Evolutionary conservation across 306 rosid genomes (phyloP).

Genomic region (Lithocarpus polystachyus): DNA sequence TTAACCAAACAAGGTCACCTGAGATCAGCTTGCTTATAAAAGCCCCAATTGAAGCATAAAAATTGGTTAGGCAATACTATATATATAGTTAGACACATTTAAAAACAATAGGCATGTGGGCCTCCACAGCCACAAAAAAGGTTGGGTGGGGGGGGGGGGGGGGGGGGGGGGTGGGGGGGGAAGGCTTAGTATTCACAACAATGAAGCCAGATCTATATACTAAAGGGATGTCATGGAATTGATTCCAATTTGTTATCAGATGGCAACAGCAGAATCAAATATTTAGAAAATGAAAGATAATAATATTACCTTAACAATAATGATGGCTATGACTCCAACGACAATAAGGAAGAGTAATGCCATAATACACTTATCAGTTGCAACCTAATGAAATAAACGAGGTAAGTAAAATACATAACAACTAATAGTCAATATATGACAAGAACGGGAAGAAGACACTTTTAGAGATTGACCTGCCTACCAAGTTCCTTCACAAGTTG

Average conservation of each 20-base stretch:
- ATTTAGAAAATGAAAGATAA: not conserved
- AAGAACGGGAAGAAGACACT: not conserved
- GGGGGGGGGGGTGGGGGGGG: no score
- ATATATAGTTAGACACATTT: no score
- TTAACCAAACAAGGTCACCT: not conserved
- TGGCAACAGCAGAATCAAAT: not conserved
- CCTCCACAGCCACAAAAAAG: not conserved
- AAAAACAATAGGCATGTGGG: not conserved
- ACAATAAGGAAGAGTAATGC: constrained; percentile 75
- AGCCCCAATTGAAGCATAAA: not conserved
- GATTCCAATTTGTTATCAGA: not conserved
- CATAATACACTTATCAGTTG: constrained; percentile 95
- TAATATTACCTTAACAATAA: constrained; percentile 74
- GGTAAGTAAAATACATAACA: constrained; percentile 11
- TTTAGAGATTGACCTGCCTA: no score
- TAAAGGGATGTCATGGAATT: not conserved
- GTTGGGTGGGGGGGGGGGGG: no score
- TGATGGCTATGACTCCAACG: constrained; percentile 73
- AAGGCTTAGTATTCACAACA: no score
- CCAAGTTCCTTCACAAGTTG: no score
- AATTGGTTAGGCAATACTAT: not conserved
- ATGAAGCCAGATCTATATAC: not conserved
- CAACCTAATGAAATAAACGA: constrained; percentile 48
- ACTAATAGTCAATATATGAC: constrained; percentile 6
- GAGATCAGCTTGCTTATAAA: not conserved